Conservation (phyloP, 2,329 filamentous ascomycete genomes). For the Ploettnerulaceae sp. region DNA sequence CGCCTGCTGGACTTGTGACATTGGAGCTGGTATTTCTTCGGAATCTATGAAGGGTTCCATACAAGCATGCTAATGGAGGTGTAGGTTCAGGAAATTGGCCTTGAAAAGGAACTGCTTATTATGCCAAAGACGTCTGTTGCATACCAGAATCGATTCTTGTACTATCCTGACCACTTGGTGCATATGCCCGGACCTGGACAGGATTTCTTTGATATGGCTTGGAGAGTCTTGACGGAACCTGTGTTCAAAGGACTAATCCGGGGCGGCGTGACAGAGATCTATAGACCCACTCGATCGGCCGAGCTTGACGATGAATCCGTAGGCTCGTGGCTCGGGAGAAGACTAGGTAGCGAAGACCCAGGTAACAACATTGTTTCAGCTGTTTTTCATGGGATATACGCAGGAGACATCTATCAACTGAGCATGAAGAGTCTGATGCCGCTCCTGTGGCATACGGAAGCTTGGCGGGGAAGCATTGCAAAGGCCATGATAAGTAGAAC, state of each 20-base stretch:
- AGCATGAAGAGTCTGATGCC: slow-evolving; percentile 59
- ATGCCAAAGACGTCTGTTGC: slow-evolving; percentile 47
- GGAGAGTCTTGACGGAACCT: slow-evolving; percentile 46
- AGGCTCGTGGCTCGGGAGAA: slow-evolving; percentile 57
- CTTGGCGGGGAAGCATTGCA: slow-evolving; percentile 15
- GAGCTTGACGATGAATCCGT: slow-evolving; percentile 62
- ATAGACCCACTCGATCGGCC: slow-evolving; percentile 32
- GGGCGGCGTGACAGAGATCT: slow-evolving; percentile 29
- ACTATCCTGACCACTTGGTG: slow-evolving; percentile 81
- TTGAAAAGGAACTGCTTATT: slow-evolving; percentile 52
- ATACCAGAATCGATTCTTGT: slow-evolving; percentile 69
- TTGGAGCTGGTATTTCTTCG: slow-evolving; percentile 21
- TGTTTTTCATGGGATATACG: slow-evolving; percentile 82
- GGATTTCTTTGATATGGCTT: slow-evolving; percentile 32
- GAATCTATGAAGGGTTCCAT: neutral
- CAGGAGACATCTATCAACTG: slow-evolving; percentile 77
- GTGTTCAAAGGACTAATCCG: slow-evolving; percentile 44
- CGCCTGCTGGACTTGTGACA: slow-evolving; percentile 24
- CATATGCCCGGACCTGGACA: slow-evolving; percentile 47
- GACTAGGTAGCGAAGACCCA: slow-evolving; percentile 47
- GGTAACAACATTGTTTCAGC: slow-evolving; percentile 73
- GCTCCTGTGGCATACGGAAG: slow-evolving; percentile 25
- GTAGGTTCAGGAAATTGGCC: slow-evolving; percentile 53
- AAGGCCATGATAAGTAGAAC: slow-evolving; percentile 4
- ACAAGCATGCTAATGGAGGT: slow-evolving; percentile 10